Percentiles rank a stretch among this genome's conserved stretches.
phyloP scores from a whole-genome alignment of 179 eudicot genomes.

The Vitellaria paradoxa region DNA sequence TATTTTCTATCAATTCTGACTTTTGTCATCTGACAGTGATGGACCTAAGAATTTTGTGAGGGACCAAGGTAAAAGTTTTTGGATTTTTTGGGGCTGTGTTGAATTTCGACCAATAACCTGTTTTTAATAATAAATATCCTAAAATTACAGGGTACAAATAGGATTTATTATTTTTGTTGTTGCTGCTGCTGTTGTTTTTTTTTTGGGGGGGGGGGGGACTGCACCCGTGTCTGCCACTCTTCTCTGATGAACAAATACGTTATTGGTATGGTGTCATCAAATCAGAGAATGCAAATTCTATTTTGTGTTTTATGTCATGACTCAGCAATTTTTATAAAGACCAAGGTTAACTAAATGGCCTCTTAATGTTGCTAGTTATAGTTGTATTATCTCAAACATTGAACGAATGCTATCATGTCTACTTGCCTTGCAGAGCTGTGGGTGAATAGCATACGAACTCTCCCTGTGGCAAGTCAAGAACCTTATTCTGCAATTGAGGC shows the following conservation, averaged over 20 bases:
- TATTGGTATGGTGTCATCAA: neutral
- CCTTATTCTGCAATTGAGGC: slow-evolving; percentile 29
- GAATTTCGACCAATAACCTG: too few species aligned
- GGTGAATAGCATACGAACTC: slow-evolving; percentile 22
- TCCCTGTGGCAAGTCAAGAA: slow-evolving; percentile 31
- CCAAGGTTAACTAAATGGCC: neutral
- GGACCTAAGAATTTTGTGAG: too few species aligned
- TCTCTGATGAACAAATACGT: too few species aligned
- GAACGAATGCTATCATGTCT: neutral
- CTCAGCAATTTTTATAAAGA: neutral
- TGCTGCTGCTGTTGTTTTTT: too few species aligned
- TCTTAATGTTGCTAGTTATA: neutral
- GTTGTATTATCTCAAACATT: neutral
- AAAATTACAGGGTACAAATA: too few species aligned
- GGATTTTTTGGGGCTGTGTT: too few species aligned
- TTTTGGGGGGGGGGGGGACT: too few species aligned
- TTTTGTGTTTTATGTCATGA: neutral
- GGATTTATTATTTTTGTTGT: too few species aligned
- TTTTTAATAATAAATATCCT: too few species aligned
- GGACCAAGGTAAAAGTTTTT: too few species aligned
- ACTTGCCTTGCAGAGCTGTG: slow-evolving; percentile 21
- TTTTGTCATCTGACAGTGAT: neutral
- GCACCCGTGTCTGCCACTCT: too few species aligned
- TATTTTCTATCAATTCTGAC: slow-evolving; percentile 4
- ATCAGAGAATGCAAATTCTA: neutral